Conservation (phyloP, 345 rosid genomes). For the Eucalyptus regnans region DNA sequence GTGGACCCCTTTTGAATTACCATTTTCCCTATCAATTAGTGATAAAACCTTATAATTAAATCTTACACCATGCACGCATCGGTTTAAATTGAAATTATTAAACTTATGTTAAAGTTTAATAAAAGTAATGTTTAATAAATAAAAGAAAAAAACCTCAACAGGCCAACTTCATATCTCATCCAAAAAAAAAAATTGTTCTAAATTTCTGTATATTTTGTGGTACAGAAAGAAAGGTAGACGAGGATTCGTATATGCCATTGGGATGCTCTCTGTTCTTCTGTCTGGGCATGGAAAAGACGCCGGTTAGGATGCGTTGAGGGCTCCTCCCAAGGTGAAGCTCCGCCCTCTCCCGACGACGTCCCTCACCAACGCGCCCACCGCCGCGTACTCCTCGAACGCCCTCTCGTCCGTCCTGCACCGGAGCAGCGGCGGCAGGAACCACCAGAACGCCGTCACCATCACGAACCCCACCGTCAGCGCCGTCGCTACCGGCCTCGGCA, state of each 20-base stretch:
- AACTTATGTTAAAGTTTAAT: neutral
- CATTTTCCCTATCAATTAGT: neutral
- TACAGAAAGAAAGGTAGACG: neutral
- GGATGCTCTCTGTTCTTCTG: neutral
- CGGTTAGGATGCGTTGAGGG: neutral
- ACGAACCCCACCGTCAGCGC: constrained; percentile 19
- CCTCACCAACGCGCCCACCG: neutral
- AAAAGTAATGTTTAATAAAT: no score
- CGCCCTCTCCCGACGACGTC: neutral
- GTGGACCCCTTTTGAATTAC: neutral
- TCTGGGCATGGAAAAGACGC: neutral
- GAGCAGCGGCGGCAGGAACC: constrained; percentile 22
- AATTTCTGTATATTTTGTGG: neutral
- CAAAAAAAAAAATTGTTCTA: neutral
- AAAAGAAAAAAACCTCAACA: neutral
- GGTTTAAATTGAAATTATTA: neutral
- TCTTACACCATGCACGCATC: neutral
- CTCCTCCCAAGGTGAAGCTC: neutral
- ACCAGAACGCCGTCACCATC: constrained; percentile 6
- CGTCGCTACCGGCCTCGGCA: constrained; percentile 36
- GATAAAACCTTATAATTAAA: neutral
- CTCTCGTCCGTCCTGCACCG: constrained; percentile 8
- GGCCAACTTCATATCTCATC: neutral
- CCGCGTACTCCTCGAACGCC: constrained; percentile 30
- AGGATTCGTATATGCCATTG: neutral